Evolutionary conservation across 1,284 basidiomycete genomes (phyloP).

Genomic region (Somion occarium): DNA sequence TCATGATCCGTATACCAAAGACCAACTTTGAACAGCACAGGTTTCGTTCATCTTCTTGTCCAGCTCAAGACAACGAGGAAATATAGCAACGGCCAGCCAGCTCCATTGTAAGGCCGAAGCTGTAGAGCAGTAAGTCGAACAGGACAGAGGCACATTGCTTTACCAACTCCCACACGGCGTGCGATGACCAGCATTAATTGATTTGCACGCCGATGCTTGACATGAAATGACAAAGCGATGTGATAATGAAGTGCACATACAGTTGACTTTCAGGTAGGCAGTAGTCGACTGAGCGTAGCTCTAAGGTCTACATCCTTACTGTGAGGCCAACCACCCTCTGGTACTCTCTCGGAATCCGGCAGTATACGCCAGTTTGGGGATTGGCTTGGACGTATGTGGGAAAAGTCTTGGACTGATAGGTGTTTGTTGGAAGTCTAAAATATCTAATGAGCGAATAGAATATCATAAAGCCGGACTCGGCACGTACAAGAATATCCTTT

Average conservation of each 20-base stretch:
- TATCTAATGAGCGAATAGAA: too few relatives aligned
- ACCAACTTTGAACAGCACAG: too few relatives aligned
- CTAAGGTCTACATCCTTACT: slow-evolving; percentile 6
- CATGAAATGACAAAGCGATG: not conserved
- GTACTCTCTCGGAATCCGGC: slow-evolving; percentile 8
- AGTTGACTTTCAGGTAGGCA: slow-evolving; percentile 1
- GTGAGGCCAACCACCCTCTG: slow-evolving; percentile 16
- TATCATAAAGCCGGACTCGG: not conserved
- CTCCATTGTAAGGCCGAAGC: not conserved
- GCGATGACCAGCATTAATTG: not conserved
- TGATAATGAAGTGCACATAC: not conserved
- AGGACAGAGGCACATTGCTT: not conserved
- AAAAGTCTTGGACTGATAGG: slow-evolving; percentile 69
- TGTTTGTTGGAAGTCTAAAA: slow-evolving; percentile 27
- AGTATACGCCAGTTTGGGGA: slow-evolving; percentile 68
- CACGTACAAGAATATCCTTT: too few relatives aligned
- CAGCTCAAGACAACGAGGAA: too few relatives aligned
- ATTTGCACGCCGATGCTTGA: not conserved
- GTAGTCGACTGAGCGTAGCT: not conserved
- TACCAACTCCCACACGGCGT: not conserved
- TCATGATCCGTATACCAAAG: too few relatives aligned
- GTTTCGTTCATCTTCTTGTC: not conserved
- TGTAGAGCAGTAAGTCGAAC: not conserved
- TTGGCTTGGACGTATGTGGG: slow-evolving; percentile 65
- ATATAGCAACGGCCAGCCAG: not conserved